phyloP scores from a whole-genome alignment of 2,329 filamentous ascomycete species.

The Ophiostoma sp. region DNA sequence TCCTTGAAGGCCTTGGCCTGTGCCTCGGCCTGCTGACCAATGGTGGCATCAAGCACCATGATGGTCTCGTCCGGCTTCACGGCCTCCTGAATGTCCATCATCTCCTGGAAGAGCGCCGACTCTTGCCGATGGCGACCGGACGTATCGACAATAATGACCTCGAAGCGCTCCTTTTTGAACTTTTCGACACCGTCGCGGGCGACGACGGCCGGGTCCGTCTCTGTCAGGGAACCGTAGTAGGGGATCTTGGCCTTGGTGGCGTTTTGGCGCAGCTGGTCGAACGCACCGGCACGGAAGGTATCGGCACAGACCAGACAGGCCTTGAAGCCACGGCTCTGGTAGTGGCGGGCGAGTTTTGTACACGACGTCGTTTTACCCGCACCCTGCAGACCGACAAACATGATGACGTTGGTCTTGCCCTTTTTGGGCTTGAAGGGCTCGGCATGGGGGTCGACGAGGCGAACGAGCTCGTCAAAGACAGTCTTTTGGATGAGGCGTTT shows the following conservation, averaged over 20 bases:
- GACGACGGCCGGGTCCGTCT: constrained; percentile 92
- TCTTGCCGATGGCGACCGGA: constrained; percentile 94
- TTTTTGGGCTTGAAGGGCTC: constrained; percentile 97
- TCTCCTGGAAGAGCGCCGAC: constrained; percentile 91
- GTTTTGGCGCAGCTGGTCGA: constrained; percentile 98
- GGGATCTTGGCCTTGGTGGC: constrained; percentile 98
- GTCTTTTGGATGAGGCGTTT: constrained; percentile 97
- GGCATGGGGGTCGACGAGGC: constrained; percentile 91
- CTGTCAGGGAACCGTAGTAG: constrained; percentile 94
- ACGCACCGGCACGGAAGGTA: constrained; percentile 96
- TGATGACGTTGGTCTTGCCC: constrained; percentile 93
- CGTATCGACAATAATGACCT: constrained; percentile 98
- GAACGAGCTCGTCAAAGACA: constrained; percentile 94
- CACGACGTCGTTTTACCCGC: constrained; percentile 98
- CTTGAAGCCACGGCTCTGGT: constrained; percentile 90
- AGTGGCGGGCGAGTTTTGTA: constrained; percentile 94
- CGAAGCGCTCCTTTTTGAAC: constrained; percentile 98
- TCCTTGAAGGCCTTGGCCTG: constrained; percentile 98
- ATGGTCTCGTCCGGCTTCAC: constrained; percentile 94
- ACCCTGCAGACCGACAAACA: constrained; percentile 98
- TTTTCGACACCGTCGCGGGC: constrained; percentile 95
- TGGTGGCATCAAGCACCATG: constrained; percentile 95
- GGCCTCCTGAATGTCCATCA: constrained; percentile 92
- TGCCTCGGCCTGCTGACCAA: constrained; percentile 91
- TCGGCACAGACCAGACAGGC: constrained; percentile 94